A percentile compares a stretch with the other conserved stretches of the same genome.
These are phyloP conservation scores for Monosporascus cannonballus DNA, from an alignment of 2,329 filamentous ascomycete species.

Conservation along the genomic window DNA sequence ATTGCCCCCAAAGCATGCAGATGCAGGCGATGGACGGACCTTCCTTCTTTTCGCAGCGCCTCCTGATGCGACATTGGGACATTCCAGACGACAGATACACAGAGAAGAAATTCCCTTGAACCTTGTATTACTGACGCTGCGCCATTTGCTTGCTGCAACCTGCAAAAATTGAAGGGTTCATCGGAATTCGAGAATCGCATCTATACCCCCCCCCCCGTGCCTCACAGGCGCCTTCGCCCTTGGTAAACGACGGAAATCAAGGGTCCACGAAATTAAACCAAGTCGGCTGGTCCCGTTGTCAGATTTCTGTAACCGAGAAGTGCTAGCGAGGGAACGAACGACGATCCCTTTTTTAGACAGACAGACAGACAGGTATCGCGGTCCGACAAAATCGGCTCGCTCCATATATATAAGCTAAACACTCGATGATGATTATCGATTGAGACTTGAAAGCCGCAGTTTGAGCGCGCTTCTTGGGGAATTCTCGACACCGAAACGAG, in stretches of 20 bases:
- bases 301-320: background rate
- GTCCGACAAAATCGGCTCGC: no score
- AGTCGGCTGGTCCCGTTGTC: no score
- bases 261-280: background rate
- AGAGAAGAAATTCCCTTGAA: no score
- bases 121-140: no score
- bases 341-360: background rate
- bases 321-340: background rate
- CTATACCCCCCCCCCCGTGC: background rate
- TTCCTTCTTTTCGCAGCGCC: no score
- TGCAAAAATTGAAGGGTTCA: no score
- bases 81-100: no score
- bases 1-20: no score
- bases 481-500: constrained; percentile 10
- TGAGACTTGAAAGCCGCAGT: constrained; percentile 27
- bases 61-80: no score
- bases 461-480: constrained; percentile 22
- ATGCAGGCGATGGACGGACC: no score
- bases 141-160: no score
- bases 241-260: background rate
- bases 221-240: background rate
- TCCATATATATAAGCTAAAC: background rate
- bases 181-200: background rate
- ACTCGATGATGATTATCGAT: constrained; percentile 24
- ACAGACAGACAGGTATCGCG: no score